These are phyloP conservation scores for Gamarada debralockiae DNA, from an alignment of 495 filamentous ascomycete species.

Conservation along the genomic window DNA sequence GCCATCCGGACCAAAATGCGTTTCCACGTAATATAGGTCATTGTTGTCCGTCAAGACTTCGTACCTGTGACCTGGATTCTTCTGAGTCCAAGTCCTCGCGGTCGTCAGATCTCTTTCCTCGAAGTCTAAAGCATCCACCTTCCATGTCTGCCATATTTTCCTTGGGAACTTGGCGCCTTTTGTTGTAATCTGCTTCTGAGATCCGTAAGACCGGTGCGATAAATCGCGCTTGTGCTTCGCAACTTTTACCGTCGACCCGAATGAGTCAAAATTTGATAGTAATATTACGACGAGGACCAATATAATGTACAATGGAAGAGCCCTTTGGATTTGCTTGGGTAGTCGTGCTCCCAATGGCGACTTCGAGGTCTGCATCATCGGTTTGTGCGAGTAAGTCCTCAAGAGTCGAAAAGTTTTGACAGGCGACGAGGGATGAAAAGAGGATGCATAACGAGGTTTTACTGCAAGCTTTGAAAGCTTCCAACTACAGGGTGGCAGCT, in stretches of 20 bases:
- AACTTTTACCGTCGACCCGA: slow-evolving; percentile 2
- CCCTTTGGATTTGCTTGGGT: slow-evolving; percentile 23
- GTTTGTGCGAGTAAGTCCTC: background rate
- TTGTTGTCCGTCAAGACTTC: slow-evolving; percentile 63
- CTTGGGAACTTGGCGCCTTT: slow-evolving; percentile 32
- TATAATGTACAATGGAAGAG: slow-evolving; percentile 24
- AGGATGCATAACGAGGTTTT: too few species aligned
- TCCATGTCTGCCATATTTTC: slow-evolving; percentile 70
- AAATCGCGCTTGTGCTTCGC: slow-evolving; percentile 15
- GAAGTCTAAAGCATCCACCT: slow-evolving; percentile 53
- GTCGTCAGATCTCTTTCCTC: slow-evolving; percentile 48
- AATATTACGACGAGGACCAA: slow-evolving; percentile 38
- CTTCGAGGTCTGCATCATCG: background rate
- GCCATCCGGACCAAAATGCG: slow-evolving; percentile 51
- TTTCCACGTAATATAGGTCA: slow-evolving; percentile 54
- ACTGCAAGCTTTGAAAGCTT: too few species aligned
- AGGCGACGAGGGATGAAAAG: too few species aligned
- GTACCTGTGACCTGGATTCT: slow-evolving; percentile 57
- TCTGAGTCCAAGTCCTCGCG: slow-evolving; percentile 52
- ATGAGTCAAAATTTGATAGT: slow-evolving; percentile 29
- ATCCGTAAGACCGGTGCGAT: slow-evolving; percentile 19
- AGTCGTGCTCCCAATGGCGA: slow-evolving; percentile 7
- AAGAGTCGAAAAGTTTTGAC: too few species aligned
- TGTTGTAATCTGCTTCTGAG: slow-evolving; percentile 14
- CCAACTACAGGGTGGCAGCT: too few species aligned